Evolutionary conservation across 2,329 filamentous ascomycete species (phyloP).

Genomic region (Aspergillus pseudoviridinutans): DNA sequence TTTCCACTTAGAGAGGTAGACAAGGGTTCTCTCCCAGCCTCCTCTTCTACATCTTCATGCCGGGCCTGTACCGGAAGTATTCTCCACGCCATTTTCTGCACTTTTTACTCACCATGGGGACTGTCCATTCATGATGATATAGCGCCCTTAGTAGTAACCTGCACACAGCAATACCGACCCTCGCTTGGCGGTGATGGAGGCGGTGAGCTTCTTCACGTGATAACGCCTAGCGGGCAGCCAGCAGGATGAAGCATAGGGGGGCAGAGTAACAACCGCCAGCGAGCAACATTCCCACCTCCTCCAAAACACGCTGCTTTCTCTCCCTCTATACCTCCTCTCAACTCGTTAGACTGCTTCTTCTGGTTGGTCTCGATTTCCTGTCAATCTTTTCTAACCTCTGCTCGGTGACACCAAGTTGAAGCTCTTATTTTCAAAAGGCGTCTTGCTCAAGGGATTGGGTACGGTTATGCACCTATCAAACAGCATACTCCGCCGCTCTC

Average conservation of each 20-base stretch:
- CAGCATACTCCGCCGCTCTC: slow-evolving; percentile 33
- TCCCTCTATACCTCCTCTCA: slow-evolving; percentile 4
- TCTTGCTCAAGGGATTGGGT: slow-evolving; percentile 19
- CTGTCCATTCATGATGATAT: background rate
- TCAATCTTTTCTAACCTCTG: background rate
- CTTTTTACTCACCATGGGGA: background rate
- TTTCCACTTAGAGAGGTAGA: background rate
- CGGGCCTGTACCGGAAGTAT: background rate
- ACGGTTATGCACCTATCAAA: slow-evolving; percentile 27
- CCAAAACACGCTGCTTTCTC: slow-evolving; percentile 19
- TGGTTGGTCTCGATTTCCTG: background rate
- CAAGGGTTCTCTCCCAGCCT: background rate
- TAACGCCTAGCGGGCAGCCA: slow-evolving; percentile 15
- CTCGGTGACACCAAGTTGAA: background rate
- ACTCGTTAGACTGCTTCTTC: slow-evolving; percentile 1
- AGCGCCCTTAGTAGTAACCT: slow-evolving; percentile 4
- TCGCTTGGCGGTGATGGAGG: background rate
- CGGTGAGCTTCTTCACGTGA: slow-evolving; percentile 16
- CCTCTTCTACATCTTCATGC: background rate
- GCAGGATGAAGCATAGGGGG: slow-evolving; percentile 23
- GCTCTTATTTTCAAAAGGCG: slow-evolving; percentile 1
- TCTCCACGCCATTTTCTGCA: background rate
- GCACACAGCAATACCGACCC: slow-evolving; percentile 1
- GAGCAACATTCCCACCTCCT: slow-evolving; percentile 21
- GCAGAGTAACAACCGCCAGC: slow-evolving; percentile 28